These are phyloP conservation scores for Malus hybrid DNA, from an alignment of 331 rosid species.

Conservation along the genomic window DNA sequence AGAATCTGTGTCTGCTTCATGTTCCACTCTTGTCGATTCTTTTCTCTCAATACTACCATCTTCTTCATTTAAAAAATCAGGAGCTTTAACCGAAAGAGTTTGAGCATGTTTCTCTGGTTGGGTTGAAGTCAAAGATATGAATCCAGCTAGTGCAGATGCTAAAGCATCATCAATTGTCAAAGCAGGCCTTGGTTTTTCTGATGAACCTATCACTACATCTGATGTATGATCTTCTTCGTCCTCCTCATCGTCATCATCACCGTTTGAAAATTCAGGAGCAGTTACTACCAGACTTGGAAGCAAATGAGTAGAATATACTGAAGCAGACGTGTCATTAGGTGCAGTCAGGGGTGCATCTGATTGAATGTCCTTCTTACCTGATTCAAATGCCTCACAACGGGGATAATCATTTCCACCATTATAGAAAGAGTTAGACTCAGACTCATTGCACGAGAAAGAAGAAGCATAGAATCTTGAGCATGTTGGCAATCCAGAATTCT, in stretches of 20 bases:
- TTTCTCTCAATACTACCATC: slow-evolving; percentile 20
- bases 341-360: slow-evolving; percentile 24
- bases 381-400: slow-evolving; percentile 28
- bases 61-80: slow-evolving; percentile 51
- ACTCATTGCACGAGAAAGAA: slow-evolving; percentile 41
- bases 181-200: slow-evolving; percentile 28
- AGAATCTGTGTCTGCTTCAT: slow-evolving; percentile 15
- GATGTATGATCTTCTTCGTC: slow-evolving; percentile 27
- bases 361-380: slow-evolving; percentile 32
- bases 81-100: slow-evolving; percentile 40
- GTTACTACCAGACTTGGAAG: slow-evolving; percentile 64
- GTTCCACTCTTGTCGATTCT: slow-evolving; percentile 14
- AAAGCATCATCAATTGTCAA: slow-evolving; percentile 68
- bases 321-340: slow-evolving; percentile 23
- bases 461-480: slow-evolving; percentile 52
- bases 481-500: slow-evolving; percentile 33
- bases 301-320: slow-evolving; percentile 34
- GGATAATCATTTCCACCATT: slow-evolving; percentile 25
- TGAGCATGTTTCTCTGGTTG: slow-evolving; percentile 32
- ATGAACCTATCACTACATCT: slow-evolving; percentile 20
- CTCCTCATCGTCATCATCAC: slow-evolving; percentile 49
- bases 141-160: slow-evolving; percentile 76
- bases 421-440: slow-evolving; percentile 41
- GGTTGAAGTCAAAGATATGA: slow-evolving; percentile 41
- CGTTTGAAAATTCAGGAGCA: slow-evolving; percentile 74